phyloP scores from a whole-genome alignment of 2,329 filamentous ascomycete genomes.

The Diplodia seriata region DNA sequence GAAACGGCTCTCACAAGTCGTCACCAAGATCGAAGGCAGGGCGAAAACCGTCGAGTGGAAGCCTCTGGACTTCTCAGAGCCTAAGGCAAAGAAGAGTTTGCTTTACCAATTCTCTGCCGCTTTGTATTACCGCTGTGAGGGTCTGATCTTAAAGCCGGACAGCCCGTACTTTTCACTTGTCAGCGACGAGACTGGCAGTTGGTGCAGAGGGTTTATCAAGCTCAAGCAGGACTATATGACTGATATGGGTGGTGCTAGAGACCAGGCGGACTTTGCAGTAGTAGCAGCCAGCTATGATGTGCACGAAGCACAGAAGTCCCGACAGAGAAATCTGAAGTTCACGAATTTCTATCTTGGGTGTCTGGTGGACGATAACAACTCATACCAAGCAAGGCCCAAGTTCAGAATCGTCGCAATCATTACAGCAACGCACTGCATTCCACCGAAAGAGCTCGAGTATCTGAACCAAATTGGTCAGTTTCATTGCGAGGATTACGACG shows the following conservation, averaged over 20 bases:
- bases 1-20: constrained; percentile 63
- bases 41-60: constrained; percentile 72
- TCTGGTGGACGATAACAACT: constrained; percentile 69
- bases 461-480: constrained; percentile 53
- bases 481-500: constrained; percentile 42
- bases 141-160: constrained; percentile 80
- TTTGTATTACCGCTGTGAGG: constrained; percentile 73
- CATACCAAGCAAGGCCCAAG: constrained; percentile 59
- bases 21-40: constrained; percentile 64
- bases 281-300: constrained; percentile 77
- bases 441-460: constrained; percentile 52
- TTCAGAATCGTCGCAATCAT: constrained; percentile 70
- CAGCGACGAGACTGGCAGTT: constrained; percentile 26
- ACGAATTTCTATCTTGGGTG: constrained; percentile 84
- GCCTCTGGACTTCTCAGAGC: constrained; percentile 69
- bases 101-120: constrained; percentile 68
- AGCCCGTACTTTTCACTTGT: constrained; percentile 71
- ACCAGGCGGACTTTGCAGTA: constrained; percentile 75
- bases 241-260: constrained; percentile 73
- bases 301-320: constrained; percentile 63
- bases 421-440: constrained; percentile 56
- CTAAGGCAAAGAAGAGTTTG: constrained; percentile 61
- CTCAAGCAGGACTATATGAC: constrained; percentile 86
- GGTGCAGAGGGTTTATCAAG: constrained; percentile 68
- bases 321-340: constrained; percentile 67